These are phyloP conservation scores for Yamadazyma friedrichii DNA, from an alignment of 1,139 yeast species.

Conservation along the genomic window DNA sequence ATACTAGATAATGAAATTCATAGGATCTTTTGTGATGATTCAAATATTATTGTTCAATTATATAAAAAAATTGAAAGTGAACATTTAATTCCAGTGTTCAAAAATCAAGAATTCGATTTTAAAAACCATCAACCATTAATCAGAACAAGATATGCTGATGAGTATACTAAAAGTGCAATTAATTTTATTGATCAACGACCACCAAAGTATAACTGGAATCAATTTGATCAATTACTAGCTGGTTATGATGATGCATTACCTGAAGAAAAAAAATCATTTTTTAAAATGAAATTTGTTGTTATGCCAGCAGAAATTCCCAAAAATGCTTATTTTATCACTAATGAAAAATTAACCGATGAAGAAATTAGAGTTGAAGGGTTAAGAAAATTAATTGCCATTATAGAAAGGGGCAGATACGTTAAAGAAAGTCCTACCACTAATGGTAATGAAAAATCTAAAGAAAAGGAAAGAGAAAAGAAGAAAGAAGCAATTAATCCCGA, in stretches of 20 bases:
- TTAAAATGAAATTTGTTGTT: conserved; percentile 77
- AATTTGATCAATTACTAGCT: conserved; percentile 83
- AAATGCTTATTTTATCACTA: conserved; percentile 47
- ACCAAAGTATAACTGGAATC: conserved; percentile 79
- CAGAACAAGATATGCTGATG: conserved; percentile 75
- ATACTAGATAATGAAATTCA: conserved; percentile 83
- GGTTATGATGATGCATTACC: conserved; percentile 78
- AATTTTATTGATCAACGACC: conserved; percentile 56
- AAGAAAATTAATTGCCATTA: conserved; percentile 62
- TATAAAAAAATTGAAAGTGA: conserved; percentile 37
- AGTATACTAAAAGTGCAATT: conserved; percentile 58
- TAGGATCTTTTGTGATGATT: conserved; percentile 71
- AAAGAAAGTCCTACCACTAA: not conserved
- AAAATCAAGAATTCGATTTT: conserved; percentile 24
- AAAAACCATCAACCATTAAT: conserved; percentile 52
- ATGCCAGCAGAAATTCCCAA: conserved; percentile 72
- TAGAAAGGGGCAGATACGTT: conserved; percentile 57
- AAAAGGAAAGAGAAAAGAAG: conserved; percentile 40
- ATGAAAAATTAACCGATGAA: conserved; percentile 71
- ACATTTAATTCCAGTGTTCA: conserved; percentile 13
- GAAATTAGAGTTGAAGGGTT: conserved; percentile 88
- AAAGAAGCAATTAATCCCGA: conserved; percentile 66
- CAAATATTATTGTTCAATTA: conserved; percentile 73
- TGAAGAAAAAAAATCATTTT: conserved; percentile 56
- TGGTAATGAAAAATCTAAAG: conserved; percentile 15